Conservation (phyloP, 2,329 filamentous ascomycete species). For the Aureobasidium vineae region DNA sequence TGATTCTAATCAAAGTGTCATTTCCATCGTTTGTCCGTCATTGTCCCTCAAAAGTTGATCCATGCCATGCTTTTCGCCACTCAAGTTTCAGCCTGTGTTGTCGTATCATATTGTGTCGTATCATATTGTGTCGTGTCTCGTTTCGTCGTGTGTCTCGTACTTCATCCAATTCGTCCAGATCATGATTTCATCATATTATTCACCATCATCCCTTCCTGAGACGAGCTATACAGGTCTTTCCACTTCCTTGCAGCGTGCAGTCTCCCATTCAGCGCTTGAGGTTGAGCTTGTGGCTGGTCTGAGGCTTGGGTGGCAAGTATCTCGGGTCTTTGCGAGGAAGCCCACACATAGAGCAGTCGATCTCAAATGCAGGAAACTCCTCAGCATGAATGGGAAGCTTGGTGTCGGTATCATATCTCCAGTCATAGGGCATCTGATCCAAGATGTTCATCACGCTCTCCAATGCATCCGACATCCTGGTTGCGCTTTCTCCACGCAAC, state of each 20-base stretch:
- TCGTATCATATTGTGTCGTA: no score
- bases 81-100: not conserved
- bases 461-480: conserved; percentile 4
- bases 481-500: not conserved
- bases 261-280: not conserved
- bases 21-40: not conserved
- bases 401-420: not conserved
- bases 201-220: not conserved
- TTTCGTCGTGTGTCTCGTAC: not conserved
- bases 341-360: not conserved
- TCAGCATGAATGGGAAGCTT: not conserved
- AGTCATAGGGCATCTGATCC: not conserved
- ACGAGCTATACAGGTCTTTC: not conserved
- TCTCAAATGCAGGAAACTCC: not conserved
- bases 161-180: no score
- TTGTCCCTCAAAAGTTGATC: not conserved
- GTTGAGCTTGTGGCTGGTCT: not conserved
- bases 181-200: not conserved
- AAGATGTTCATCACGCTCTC: conserved; percentile 1
- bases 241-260: not conserved
- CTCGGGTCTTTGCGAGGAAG: not conserved
- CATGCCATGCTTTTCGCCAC: not conserved
- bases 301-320: not conserved
- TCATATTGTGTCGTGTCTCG: not conserved
- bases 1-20: not conserved